These are phyloP conservation scores for Talaromyces proteolyticus DNA, from an alignment of 495 filamentous ascomycete genomes.

Conservation along the genomic window DNA sequence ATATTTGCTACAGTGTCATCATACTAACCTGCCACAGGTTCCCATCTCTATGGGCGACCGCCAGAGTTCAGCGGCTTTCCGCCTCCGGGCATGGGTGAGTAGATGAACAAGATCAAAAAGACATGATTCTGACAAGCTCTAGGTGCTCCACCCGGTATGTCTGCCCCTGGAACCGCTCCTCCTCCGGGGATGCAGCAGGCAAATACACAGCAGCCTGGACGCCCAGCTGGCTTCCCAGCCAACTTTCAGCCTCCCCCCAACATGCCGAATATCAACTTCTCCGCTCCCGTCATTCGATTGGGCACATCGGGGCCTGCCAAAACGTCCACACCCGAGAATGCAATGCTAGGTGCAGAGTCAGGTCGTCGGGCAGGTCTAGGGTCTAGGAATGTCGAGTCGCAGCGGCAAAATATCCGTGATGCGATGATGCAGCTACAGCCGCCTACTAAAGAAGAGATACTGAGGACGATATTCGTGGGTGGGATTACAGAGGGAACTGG, in stretches of 20 bases:
- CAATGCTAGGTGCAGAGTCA: constrained; percentile 40
- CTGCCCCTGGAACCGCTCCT: constrained; percentile 71
- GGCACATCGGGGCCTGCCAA: constrained; percentile 66
- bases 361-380: constrained; percentile 66
- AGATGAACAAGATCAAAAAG: constrained; percentile 11
- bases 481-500: constrained; percentile 74
- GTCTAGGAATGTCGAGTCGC: constrained; percentile 56
- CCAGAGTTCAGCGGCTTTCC: constrained; percentile 70
- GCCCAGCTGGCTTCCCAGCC: constrained; percentile 71
- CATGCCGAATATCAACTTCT: constrained; percentile 97
- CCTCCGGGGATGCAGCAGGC: constrained; percentile 76
- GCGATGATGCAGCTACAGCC: constrained; percentile 73
- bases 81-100: constrained; percentile 83
- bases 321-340: constrained; percentile 48
- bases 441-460: constrained; percentile 83
- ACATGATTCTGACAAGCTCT: constrained; percentile 9
- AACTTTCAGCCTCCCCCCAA: constrained; percentile 89
- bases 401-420: constrained; percentile 65
- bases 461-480: constrained; percentile 85
- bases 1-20: neutral
- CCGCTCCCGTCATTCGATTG: constrained; percentile 91
- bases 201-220: constrained; percentile 58
- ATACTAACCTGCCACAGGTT: constrained; percentile 19
- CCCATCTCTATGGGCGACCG: constrained; percentile 61
- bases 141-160: constrained; percentile 67